Evolutionary conservation across 371 early-diverging fungal genomes (phyloP).

Genomic region (Circinella minor): DNA sequence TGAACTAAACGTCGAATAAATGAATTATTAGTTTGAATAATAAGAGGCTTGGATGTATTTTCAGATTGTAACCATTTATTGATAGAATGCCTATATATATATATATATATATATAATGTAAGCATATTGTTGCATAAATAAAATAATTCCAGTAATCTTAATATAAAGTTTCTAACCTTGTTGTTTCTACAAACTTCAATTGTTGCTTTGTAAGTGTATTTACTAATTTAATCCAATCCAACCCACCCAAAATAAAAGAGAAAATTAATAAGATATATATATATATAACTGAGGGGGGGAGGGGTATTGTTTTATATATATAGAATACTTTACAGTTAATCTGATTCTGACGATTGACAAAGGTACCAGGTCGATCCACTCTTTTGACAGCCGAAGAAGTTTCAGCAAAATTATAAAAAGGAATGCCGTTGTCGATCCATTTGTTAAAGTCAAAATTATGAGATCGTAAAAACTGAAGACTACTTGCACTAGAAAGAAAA

Average conservation of each 20-base stretch:
- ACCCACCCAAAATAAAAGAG: too few species aligned
- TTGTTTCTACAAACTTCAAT: conserved; percentile 5
- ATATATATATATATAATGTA: neutral
- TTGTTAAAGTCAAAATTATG: conserved; percentile 87
- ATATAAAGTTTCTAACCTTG: neutral
- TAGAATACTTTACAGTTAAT: neutral
- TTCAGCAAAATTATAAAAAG: conserved; percentile 46
- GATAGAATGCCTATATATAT: neutral
- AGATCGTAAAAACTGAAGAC: conserved; percentile 48
- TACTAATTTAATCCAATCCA: neutral
- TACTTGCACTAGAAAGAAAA: conserved; percentile 68
- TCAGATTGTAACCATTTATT: conserved; percentile 43
- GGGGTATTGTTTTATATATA: too few species aligned
- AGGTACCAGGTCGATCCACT: neutral
- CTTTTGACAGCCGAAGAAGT: neutral
- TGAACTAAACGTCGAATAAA: conserved; percentile 63
- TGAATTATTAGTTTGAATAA: conserved; percentile 43
- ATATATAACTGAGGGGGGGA: too few species aligned
- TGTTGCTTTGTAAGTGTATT: conserved; percentile 9
- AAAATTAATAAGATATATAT: too few species aligned
- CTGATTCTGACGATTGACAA: conserved; percentile 7
- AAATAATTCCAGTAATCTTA: neutral
- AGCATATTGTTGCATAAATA: too few species aligned
- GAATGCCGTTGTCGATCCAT: conserved; percentile 46
- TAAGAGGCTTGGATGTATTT: conserved; percentile 31